phyloP scores from a whole-genome alignment of 768 basidiomycete species.

The Podaxis mareebaensis region DNA sequence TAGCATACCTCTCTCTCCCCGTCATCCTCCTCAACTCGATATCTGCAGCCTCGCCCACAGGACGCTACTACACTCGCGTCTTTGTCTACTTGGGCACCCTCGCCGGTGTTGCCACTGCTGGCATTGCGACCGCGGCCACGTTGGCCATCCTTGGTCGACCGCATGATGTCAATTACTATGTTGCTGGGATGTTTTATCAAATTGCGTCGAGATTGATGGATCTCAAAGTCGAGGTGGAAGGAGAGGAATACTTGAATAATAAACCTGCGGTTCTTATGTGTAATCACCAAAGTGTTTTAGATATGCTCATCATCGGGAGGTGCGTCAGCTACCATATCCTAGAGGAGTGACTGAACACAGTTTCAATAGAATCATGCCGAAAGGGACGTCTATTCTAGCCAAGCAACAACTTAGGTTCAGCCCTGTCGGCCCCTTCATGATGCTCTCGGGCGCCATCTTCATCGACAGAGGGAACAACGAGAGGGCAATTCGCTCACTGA shows the following conservation, averaged over 20 bases:
- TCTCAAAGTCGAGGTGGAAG: constrained; percentile 77
- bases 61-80: constrained; percentile 72
- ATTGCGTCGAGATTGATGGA: constrained; percentile 64
- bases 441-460: constrained; percentile 86
- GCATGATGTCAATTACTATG: constrained; percentile 79
- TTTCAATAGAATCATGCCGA: constrained; percentile 71
- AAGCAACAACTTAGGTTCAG: constrained; percentile 87
- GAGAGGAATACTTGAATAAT: constrained; percentile 75
- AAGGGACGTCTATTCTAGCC: constrained; percentile 83
- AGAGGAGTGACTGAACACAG: constrained; percentile 6
- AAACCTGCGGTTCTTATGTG: constrained; percentile 75
- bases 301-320: constrained; percentile 82
- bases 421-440: constrained; percentile 92
- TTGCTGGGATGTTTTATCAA: constrained; percentile 82
- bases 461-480: constrained; percentile 83
- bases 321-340: constrained; percentile 32
- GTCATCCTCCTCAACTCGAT: constrained; percentile 63
- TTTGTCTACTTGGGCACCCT: constrained; percentile 74
- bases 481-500: constrained; percentile 73
- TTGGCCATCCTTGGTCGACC: constrained; percentile 68
- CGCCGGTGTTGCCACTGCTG: constrained; percentile 69
- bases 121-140: constrained; percentile 64
- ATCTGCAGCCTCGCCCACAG: constrained; percentile 52
- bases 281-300: constrained; percentile 95
- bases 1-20: constrained; percentile 79